These are phyloP conservation scores for Termitomyces sp. DNA, from an alignment of 768 basidiomycete genomes.

Conservation along the genomic window DNA sequence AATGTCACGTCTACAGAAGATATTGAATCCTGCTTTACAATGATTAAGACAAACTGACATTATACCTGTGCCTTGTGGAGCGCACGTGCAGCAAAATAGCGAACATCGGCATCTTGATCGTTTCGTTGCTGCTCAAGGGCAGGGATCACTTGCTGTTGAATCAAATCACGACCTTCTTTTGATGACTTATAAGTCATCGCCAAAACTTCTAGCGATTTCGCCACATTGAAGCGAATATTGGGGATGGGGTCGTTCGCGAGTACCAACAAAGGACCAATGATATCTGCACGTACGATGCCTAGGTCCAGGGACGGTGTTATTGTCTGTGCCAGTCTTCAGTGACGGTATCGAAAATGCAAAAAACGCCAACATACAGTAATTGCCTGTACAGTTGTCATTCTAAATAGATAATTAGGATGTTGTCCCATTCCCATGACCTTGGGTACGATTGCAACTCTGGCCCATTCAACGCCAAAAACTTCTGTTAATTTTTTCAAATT, in stretches of 20 bases:
- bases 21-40: background rate
- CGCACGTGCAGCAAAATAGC: conserved; percentile 87
- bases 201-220: conserved; percentile 89
- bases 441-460: conserved; percentile 87
- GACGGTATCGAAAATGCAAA: conserved; percentile 5
- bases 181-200: conserved; percentile 61
- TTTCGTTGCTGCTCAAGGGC: conserved; percentile 80
- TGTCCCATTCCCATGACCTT: conserved; percentile 97
- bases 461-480: conserved; percentile 99
- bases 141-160: conserved; percentile 72
- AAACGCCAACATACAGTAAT: conserved; percentile 69
- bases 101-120: conserved; percentile 93
- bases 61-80: conserved; percentile 45
- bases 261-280: conserved; percentile 78
- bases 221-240: conserved; percentile 99
- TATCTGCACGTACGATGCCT: conserved; percentile 77
- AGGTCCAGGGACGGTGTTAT: conserved; percentile 86
- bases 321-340: conserved; percentile 50
- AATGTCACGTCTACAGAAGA: background rate
- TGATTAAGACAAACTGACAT: background rate
- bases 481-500: conserved; percentile 97
- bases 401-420: conserved; percentile 93
- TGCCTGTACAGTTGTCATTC: conserved; percentile 99
- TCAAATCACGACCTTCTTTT: conserved; percentile 70
- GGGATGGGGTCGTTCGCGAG: conserved; percentile 91